Percentiles rank a stretch among this genome's conserved stretches.
Evolutionary conservation across 129 eudicot genomes (phyloP).

Genomic region (Sambucus nigra): DNA sequence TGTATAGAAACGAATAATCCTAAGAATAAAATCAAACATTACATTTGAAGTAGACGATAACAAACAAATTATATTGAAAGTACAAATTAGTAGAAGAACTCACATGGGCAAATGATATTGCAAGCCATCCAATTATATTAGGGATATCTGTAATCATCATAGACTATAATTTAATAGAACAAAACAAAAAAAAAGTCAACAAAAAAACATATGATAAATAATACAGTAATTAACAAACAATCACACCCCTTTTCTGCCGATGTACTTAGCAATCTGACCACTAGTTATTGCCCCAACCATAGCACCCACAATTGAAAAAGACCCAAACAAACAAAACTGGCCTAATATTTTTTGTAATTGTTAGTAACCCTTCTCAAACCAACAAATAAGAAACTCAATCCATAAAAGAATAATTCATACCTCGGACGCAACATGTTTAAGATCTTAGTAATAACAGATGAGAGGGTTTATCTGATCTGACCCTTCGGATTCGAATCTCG

Average conservation of each 20-base stretch:
- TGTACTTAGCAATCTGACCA: conserved; percentile 87
- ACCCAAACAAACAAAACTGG: conserved; percentile 86
- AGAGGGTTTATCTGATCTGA: no score
- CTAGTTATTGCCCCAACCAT: conserved; percentile 98
- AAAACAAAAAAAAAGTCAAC: neutral
- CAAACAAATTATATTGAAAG: neutral
- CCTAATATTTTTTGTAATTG: conserved; percentile 7
- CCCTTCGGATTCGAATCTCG: no score
- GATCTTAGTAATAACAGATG: conserved; percentile 50
- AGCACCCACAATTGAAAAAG: conserved; percentile 90
- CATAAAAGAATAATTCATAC: conserved; percentile 11
- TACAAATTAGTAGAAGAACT: conserved; percentile 18
- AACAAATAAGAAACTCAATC: neutral
- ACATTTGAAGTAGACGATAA: neutral
- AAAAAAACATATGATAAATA: neutral
- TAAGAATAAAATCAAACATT: conserved; percentile 7
- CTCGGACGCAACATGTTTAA: conserved; percentile 58
- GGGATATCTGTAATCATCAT: conserved; percentile 97
- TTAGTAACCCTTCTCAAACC: conserved; percentile 8
- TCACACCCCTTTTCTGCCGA: conserved; percentile 84
- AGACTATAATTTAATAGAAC: conserved; percentile 42
- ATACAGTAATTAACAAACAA: neutral
- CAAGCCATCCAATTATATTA: conserved; percentile 87
- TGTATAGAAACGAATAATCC: conserved; percentile 81
- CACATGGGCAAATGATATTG: conserved; percentile 81